Evolutionary conservation across 345 rosid genomes (phyloP).

Genomic region (Theobroma cacao): DNA sequence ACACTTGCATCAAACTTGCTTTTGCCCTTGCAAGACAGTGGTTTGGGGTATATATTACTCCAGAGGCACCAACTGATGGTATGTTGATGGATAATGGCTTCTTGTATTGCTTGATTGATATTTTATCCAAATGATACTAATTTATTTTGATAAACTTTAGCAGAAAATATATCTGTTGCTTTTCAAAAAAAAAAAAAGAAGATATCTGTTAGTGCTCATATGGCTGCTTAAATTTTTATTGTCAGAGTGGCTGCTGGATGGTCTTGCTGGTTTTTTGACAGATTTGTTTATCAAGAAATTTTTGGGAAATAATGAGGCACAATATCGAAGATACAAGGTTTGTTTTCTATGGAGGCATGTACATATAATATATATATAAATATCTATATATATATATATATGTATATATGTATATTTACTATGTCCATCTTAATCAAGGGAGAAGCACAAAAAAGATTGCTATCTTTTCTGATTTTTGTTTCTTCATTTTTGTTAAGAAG

Average conservation of each 20-base stretch:
- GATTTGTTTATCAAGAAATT: slow-evolving; percentile 87
- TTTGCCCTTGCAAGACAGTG: slow-evolving; percentile 94
- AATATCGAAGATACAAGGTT: slow-evolving; percentile 94
- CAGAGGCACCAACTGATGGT: slow-evolving; percentile 91
- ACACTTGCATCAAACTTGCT: slow-evolving; percentile 84
- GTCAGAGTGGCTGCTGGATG: slow-evolving; percentile 96
- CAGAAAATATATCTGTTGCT: not conserved
- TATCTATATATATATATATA: too few species aligned
- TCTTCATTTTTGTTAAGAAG: not conserved
- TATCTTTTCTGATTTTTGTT: too few species aligned
- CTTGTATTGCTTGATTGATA: slow-evolving; percentile 16
- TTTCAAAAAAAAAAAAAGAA: too few species aligned
- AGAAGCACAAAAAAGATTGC: not conserved
- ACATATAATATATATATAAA: too few species aligned
- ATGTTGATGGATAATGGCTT: slow-evolving; percentile 30
- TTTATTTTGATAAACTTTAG: not conserved
- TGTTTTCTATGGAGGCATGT: slow-evolving; percentile 15
- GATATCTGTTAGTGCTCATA: not conserved
- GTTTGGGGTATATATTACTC: slow-evolving; percentile 87
- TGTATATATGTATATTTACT: not conserved
- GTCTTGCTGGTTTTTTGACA: slow-evolving; percentile 88
- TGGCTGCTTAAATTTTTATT: slow-evolving; percentile 21
- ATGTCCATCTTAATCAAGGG: not conserved
- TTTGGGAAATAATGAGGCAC: slow-evolving; percentile 95
- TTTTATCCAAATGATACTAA: not conserved